phyloP scores from a whole-genome alignment of 2,329 filamentous ascomycete species.

The Sporothrix schenckii region DNA sequence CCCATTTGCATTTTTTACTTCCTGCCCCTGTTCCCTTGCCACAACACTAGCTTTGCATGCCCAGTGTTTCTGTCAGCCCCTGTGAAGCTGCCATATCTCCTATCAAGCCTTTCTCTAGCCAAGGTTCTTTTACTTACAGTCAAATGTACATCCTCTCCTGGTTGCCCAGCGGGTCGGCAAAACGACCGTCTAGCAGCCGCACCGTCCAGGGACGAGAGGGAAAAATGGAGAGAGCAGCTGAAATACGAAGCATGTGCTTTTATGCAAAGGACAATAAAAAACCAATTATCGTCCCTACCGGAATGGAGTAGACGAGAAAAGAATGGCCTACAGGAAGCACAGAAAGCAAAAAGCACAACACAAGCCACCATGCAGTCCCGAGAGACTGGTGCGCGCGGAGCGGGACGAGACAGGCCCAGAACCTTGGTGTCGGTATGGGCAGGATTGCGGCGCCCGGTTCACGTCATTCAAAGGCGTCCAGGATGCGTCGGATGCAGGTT shows the following conservation, averaged over 20 bases:
- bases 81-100: not conserved
- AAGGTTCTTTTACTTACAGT: not conserved
- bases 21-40: not conserved
- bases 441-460: not conserved
- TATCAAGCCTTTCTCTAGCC: not conserved
- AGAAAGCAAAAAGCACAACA: not conserved
- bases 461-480: not conserved
- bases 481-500: not conserved
- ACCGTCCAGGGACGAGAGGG: not conserved
- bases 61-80: not conserved
- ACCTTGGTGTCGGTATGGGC: slow-evolving; percentile 23
- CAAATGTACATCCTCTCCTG: not conserved
- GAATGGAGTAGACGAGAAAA: not conserved
- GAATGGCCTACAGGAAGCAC: not conserved
- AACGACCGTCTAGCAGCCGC: not conserved
- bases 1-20: not conserved
- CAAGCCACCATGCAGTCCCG: slow-evolving; percentile 21
- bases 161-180: not conserved
- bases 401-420: slow-evolving; percentile 25
- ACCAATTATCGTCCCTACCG: not conserved
- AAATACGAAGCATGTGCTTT: no score
- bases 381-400: not conserved
- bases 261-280: not conserved
- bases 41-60: not conserved
- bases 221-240: no score